phyloP scores from a whole-genome alignment of 2,329 filamentous ascomycete species.

The Diaporthe humulicola region DNA sequence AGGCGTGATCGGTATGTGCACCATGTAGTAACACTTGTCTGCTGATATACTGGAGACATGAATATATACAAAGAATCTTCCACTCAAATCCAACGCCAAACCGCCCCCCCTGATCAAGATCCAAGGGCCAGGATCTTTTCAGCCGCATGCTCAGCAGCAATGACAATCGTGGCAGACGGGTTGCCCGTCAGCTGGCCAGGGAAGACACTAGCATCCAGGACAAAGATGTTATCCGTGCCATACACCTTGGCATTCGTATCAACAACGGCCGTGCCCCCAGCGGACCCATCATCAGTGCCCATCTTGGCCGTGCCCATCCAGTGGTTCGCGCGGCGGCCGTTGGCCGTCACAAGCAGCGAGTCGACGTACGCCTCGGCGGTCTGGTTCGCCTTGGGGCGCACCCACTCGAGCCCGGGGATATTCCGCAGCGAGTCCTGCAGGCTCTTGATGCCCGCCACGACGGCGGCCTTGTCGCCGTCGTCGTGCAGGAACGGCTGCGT shows the following conservation, averaged over 20 bases:
- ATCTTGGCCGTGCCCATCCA: constrained; percentile 41
- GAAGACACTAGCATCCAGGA: constrained; percentile 39
- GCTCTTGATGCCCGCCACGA: constrained; percentile 74
- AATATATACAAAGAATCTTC: constrained; percentile 22
- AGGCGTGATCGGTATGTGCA: not conserved
- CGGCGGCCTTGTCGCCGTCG: constrained; percentile 69
- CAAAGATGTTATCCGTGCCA: constrained; percentile 40
- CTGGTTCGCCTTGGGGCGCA: constrained; percentile 64
- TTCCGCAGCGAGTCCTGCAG: constrained; percentile 67
- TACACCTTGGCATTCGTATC: constrained; percentile 38
- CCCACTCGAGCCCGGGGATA: constrained; percentile 68
- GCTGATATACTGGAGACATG: not conserved
- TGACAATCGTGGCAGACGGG: constrained; percentile 36
- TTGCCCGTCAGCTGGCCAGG: constrained; percentile 38
- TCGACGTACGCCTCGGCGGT: constrained; percentile 70
- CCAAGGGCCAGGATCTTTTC: constrained; percentile 34
- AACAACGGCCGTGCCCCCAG: constrained; percentile 36
- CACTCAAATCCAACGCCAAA: too few species aligned
- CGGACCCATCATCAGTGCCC: constrained; percentile 33
- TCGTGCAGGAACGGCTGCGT: constrained; percentile 71
- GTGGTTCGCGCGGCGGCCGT: constrained; percentile 36
- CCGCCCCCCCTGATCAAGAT: not conserved
- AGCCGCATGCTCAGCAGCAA: constrained; percentile 35
- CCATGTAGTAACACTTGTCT: not conserved
- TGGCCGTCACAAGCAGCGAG: constrained; percentile 44